A percentile compares a stretch with the other conserved stretches of the same genome.
Evolutionary conservation across 441 rosid species (phyloP).

Genomic region (Mallotus repandus): DNA sequence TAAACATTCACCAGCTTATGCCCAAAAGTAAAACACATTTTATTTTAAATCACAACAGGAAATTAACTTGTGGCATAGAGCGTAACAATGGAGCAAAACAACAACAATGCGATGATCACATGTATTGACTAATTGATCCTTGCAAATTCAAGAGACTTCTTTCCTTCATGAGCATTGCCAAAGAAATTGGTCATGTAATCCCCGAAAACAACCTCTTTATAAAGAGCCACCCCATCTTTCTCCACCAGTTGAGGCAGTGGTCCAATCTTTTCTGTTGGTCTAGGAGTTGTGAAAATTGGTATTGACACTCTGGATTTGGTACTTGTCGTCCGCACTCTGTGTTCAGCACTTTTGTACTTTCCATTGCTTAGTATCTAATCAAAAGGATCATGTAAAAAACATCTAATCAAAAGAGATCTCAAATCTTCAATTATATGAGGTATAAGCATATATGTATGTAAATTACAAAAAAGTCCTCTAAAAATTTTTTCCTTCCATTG

Average conservation of each 20-base stretch:
- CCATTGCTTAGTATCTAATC: conserved; percentile 56
- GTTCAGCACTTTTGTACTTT: conserved; percentile 58
- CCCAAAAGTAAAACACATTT: too few relatives aligned
- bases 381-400: too few relatives aligned
- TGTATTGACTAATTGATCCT: neutral
- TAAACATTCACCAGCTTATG: too few relatives aligned
- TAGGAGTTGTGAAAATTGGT: conserved; percentile 53
- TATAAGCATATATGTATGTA: too few relatives aligned
- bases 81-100: too few relatives aligned
- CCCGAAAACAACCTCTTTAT: conserved; percentile 39
- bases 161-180: conserved; percentile 49
- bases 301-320: conserved; percentile 50
- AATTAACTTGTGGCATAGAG: too few relatives aligned
- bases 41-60: too few relatives aligned
- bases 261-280: conserved; percentile 38
- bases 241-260: conserved; percentile 40
- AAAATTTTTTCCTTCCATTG: too few relatives aligned
- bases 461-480: too few relatives aligned
- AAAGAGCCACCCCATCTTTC: conserved; percentile 46
- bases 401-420: too few relatives aligned
- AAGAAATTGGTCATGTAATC: conserved; percentile 58
- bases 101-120: too few relatives aligned
- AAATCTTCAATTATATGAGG: too few relatives aligned
- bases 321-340: conserved; percentile 53
- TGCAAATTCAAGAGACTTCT: conserved; percentile 56